These are phyloP conservation scores for Xylaria flabelliformis DNA, from an alignment of 495 filamentous ascomycete genomes.

Conservation along the genomic window DNA sequence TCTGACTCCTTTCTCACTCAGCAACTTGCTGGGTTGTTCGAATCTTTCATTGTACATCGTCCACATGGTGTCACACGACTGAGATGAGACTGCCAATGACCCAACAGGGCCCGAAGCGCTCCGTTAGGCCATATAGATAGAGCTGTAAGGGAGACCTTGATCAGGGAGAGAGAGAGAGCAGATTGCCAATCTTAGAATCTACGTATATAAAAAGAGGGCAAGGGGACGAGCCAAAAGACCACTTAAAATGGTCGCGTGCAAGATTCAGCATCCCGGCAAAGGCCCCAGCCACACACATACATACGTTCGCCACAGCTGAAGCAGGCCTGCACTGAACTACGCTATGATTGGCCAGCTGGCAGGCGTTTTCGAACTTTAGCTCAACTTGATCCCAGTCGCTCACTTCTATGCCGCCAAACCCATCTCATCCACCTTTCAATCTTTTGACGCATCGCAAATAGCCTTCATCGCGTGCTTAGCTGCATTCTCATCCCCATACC, in stretches of 20 bases:
- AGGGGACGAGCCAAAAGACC: too few relatives aligned
- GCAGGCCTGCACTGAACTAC: background rate
- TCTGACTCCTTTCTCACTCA: background rate
- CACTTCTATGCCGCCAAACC: slow-evolving; percentile 11
- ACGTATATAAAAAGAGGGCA: too few relatives aligned
- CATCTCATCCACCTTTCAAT: slow-evolving; percentile 10
- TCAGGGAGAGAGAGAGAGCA: too few relatives aligned
- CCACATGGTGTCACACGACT: too few relatives aligned
- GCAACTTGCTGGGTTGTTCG: background rate
- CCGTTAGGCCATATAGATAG: too few relatives aligned
- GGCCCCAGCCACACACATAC: slow-evolving; percentile 19
- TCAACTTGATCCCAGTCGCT: slow-evolving; percentile 19
- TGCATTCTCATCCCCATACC: slow-evolving; percentile 17
- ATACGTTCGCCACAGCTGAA: slow-evolving; percentile 14
- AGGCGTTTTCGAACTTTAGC: slow-evolving; percentile 11
- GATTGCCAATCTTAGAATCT: too few relatives aligned
- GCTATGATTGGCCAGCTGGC: slow-evolving; percentile 17
- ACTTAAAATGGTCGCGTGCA: background rate
- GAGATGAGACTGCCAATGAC: too few relatives aligned
- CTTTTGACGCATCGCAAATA: slow-evolving; percentile 20
- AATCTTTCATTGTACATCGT: background rate
- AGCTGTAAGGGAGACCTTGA: too few relatives aligned
- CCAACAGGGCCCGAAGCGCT: too few relatives aligned
- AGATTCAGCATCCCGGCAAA: background rate
- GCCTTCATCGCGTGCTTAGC: slow-evolving; percentile 24